Base-by-base conservation (phyloP, 345 rosid species). In the Eutrema japonicum region DNA sequence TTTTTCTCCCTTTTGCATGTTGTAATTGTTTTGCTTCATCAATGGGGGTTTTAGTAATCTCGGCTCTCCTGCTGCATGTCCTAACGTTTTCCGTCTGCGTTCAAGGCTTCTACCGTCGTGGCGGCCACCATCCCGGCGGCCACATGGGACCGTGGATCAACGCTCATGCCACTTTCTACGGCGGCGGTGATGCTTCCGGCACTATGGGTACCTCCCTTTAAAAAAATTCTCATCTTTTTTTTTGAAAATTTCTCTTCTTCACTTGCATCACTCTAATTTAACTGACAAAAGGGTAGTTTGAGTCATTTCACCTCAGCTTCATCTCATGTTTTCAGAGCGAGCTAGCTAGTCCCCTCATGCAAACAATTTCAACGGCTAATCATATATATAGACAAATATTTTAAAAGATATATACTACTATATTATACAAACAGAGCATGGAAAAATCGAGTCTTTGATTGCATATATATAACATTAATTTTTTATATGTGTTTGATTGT, bases 161-260 rank as follows among this genome's bases (percentile, higher is more conserved):
- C 67, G 95, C 92, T 69, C 95, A 83, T 76, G 95, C 95, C 59
- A 89, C 95, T 49, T 89, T 89, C 76, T 87, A 87, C 63, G 95
- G 95, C 6, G 90, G 90, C 2, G 89, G 88, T 48, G 95, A 89
- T 77, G 95, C 95, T 67, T 89, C 95, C 36, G 95, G 95, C n/a
- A 89, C 95, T 33, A 89, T 87, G 91, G 95, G 95, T 87, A 81
- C 11, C 10, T 35, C 75, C 46, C 36, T 64, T 26, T 30, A 11
- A 38, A 38, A 22, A 35, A 0, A 3, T 2, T 14, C n/a, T 27
- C 13, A n/a, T 70, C 48, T 16, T 16, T 16, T 16, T 16, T 16
- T 16, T 16, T 16, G 16, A 16, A 16, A 16, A 16, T 5, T 2
- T 14, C n/a, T 27, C 13, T 10, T 70, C 48, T 70, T 46, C 22